Conservation (phyloP, 2,329 filamentous ascomycete species). For the Dactylellina cionopaga region DNA sequence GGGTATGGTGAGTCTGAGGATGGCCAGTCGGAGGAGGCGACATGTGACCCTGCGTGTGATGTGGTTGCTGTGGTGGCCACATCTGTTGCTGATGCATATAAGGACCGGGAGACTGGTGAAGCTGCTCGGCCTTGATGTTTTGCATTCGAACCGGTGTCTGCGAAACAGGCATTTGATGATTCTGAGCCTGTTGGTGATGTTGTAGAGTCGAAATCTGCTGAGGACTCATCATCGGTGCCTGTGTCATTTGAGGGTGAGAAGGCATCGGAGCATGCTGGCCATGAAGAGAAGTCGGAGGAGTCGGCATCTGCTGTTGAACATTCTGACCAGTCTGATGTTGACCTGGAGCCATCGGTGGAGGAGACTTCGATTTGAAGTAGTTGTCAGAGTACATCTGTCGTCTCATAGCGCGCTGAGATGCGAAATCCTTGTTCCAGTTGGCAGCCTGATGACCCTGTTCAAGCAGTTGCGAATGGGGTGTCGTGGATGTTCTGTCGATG, state of each 20-base stretch:
- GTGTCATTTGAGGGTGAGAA: conserved; percentile 60
- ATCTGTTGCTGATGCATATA: conserved; percentile 74
- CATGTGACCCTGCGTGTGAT: conserved; percentile 71
- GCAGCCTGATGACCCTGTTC: conserved; percentile 87
- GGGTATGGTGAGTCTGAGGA: conserved; percentile 58
- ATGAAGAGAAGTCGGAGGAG: conserved; percentile 68
- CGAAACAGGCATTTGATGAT: conserved; percentile 64
- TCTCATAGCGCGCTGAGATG: conserved; percentile 80
- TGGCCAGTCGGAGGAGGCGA: conserved; percentile 63
- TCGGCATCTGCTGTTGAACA: conserved; percentile 68
- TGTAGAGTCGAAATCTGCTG: conserved; percentile 73
- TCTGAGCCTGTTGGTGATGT: conserved; percentile 66
- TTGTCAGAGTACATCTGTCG: conserved; percentile 77
- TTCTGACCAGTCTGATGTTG: conserved; percentile 18
- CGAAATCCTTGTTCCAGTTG: conserved; percentile 87
- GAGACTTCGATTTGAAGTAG: conserved; percentile 75
- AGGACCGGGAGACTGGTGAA: conserved; percentile 70
- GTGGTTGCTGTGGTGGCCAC: conserved; percentile 64
- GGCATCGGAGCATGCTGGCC: conserved; percentile 65
- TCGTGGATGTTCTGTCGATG: conserved; percentile 83
- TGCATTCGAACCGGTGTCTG: conserved; percentile 69
- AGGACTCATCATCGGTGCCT: conserved; percentile 62
- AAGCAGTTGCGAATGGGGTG: conserved; percentile 79
- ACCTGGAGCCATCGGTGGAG: conserved; percentile 30
- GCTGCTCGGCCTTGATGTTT: conserved; percentile 66